Conservation (phyloP, 73 alveolate genomes). For the Tetrahymena thermophila region DNA sequence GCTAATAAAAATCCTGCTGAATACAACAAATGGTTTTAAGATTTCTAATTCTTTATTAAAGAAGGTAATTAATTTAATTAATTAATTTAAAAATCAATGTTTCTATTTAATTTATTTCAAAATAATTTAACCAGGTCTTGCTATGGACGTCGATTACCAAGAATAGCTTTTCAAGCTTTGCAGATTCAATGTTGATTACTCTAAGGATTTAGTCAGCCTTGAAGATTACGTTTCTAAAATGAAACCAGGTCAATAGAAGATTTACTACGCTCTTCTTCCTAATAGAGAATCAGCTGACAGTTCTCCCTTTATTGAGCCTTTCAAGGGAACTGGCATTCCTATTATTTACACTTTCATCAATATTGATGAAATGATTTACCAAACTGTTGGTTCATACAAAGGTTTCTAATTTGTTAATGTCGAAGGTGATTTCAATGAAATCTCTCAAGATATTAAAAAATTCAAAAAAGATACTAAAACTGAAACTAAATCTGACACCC, state of each 20-base stretch:
- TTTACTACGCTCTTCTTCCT: slow-evolving; percentile 49
- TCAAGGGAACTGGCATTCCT: slow-evolving; percentile 55
- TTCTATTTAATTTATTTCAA: not conserved
- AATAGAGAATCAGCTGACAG: slow-evolving; percentile 41
- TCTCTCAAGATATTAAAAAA: slow-evolving; percentile 42
- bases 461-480: not conserved
- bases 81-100: not conserved
- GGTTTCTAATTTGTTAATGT: slow-evolving; percentile 57
- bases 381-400: slow-evolving; percentile 47
- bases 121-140: slow-evolving; percentile 1
- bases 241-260: slow-evolving; percentile 46
- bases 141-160: slow-evolving; percentile 49
- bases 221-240: slow-evolving; percentile 55
- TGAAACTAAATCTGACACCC: slow-evolving; percentile 8
- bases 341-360: slow-evolving; percentile 60
- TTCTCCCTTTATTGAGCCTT: slow-evolving; percentile 72
- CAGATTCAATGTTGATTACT: slow-evolving; percentile 46
- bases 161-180: slow-evolving; percentile 39
- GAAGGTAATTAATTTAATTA: slow-evolving; percentile 42
- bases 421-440: slow-evolving; percentile 61
- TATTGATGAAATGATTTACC: slow-evolving; percentile 72
- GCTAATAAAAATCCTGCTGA: slow-evolving; percentile 43
- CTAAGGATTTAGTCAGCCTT: slow-evolving; percentile 33
- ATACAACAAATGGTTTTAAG: slow-evolving; percentile 57
- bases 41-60: slow-evolving; percentile 52